A percentile compares a stretch with the other conserved stretches of the same genome.
phyloP scores from a whole-genome alignment of 1,139 yeast genomes.

The Blastobotrys malaysiensis region DNA sequence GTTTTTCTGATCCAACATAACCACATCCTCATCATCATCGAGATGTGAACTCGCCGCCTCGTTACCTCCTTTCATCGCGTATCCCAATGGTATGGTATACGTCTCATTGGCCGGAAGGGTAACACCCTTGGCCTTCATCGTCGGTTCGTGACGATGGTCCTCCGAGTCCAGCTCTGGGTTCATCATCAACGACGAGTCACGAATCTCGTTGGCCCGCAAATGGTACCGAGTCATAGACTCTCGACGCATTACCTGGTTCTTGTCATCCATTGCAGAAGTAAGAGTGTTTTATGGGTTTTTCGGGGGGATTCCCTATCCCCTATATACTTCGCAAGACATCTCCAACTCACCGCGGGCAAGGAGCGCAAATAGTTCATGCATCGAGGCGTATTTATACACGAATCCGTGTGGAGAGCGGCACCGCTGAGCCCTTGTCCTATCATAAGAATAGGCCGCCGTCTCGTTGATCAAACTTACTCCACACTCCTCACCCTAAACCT shows the following conservation, averaged over 20 bases:
- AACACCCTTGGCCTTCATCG: background rate
- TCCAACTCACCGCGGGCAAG: background rate
- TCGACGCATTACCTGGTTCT: constrained; percentile 1
- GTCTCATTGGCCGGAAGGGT: background rate
- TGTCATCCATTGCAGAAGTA: background rate
- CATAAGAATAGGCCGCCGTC: background rate
- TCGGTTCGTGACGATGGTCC: background rate
- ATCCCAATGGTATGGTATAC: background rate
- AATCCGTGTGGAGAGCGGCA: background rate
- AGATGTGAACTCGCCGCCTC: background rate
- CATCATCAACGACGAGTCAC: background rate
- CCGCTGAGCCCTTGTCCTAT: background rate
- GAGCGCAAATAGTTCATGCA: background rate
- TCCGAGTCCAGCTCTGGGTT: constrained; percentile 1
- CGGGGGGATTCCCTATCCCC: constrained; percentile 1
- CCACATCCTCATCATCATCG: background rate
- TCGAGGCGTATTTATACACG: background rate
- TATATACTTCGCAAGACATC: background rate
- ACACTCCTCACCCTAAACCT: background rate
- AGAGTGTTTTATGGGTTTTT: background rate
- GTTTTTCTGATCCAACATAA: background rate
- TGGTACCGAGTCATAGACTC: background rate
- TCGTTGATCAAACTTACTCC: background rate
- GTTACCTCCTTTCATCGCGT: background rate
- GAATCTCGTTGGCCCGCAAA: constrained; percentile 1